Percentiles rank a stretch among this genome's conserved stretches.
Conservation (phyloP, 2,329 filamentous ascomycete species). For the Pestalotiopsis sp. region DNA sequence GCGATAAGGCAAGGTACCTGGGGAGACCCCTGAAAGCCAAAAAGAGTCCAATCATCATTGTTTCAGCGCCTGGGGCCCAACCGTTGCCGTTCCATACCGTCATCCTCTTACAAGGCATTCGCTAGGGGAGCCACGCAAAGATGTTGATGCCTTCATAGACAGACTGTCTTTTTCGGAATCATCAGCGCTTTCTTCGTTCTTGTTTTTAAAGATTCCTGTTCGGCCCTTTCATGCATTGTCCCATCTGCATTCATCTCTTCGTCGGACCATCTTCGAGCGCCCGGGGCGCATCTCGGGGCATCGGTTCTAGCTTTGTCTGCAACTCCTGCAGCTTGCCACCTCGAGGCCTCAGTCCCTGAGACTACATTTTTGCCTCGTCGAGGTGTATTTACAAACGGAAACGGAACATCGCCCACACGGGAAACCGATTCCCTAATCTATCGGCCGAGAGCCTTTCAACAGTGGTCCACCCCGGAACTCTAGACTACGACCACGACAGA, state of each 20-base stretch:
- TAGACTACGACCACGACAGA: not conserved
- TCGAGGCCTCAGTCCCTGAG: not conserved
- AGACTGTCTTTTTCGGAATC: not conserved
- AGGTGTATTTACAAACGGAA: not conserved
- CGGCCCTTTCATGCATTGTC: not conserved
- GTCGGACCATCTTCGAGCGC: not conserved
- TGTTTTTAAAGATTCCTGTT: not conserved
- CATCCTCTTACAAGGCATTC: not conserved
- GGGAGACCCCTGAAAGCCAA: not conserved
- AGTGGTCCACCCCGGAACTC: not conserved
- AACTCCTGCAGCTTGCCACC: not conserved
- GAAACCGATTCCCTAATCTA: no score
- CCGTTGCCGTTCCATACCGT: not conserved
- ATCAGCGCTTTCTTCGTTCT: not conserved
- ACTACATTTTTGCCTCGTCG: not conserved
- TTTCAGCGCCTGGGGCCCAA: conserved; percentile 9
- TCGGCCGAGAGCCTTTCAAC: no score
- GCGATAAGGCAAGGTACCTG: not conserved
- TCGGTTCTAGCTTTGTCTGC: not conserved
- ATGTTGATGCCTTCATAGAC: not conserved
- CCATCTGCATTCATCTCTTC: not conserved
- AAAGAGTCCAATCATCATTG: conserved; percentile 3
- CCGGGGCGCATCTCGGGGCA: not conserved
- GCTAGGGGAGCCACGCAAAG: conserved; percentile 7
- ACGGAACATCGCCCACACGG: no score